phyloP scores from a whole-genome alignment of 345 rosid species.

The Cardamine occulta region DNA sequence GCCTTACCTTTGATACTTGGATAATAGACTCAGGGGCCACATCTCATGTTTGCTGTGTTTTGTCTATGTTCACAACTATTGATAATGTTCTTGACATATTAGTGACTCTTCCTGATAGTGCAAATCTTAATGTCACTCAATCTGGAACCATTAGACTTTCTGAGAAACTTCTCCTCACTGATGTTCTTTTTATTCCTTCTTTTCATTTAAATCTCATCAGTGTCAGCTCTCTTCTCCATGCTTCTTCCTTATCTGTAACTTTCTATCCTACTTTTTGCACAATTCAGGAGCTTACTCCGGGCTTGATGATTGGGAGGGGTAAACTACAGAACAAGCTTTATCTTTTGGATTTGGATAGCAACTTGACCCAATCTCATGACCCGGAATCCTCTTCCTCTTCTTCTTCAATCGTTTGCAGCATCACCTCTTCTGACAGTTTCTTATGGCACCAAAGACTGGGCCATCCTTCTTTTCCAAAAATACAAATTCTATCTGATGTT shows the following conservation, averaged over 20 bases:
- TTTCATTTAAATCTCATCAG: background rate
- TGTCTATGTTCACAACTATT: background rate
- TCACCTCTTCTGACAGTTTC: background rate
- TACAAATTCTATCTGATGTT: background rate
- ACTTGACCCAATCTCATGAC: background rate
- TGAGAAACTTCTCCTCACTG: background rate
- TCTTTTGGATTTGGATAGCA: background rate
- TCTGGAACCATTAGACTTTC: background rate
- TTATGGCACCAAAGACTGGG: background rate
- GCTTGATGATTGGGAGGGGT: constrained; percentile 7
- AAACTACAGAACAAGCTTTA: background rate
- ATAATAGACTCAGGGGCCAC: too few species aligned
- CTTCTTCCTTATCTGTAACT: background rate
- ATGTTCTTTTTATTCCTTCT: background rate
- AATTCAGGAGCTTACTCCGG: background rate
- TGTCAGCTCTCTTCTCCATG: background rate
- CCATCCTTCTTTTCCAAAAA: background rate
- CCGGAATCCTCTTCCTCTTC: too few species aligned
- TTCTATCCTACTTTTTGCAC: background rate
- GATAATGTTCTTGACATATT: background rate
- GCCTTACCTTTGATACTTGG: too few species aligned
- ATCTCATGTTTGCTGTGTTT: background rate
- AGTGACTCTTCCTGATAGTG: background rate
- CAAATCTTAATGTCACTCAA: background rate
- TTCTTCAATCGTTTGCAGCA: background rate